Conservation (phyloP, 2,329 filamentous ascomycete genomes). For the Penicillium sp. region DNA sequence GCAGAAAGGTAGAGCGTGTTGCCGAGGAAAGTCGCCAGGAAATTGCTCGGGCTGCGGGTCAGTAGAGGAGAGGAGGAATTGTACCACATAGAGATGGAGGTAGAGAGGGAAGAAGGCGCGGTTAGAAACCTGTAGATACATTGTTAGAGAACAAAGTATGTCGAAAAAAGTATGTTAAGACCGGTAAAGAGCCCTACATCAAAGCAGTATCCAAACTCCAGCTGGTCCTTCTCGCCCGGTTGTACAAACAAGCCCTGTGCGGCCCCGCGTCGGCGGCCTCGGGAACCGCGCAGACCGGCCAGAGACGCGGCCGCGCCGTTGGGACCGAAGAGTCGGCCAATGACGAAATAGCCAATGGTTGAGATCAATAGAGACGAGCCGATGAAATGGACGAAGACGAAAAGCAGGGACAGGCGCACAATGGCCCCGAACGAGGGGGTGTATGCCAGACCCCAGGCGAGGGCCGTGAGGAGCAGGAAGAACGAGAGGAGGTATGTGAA, state of each 20-base stretch:
- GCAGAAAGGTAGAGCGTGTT: slow-evolving; percentile 64
- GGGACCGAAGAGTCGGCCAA: slow-evolving; percentile 57
- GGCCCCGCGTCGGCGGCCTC: slow-evolving; percentile 46
- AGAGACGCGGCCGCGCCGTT: slow-evolving; percentile 44
- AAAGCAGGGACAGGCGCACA: slow-evolving; percentile 45
- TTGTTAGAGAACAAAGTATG: neutral
- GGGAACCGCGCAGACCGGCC: slow-evolving; percentile 42
- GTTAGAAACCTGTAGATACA: slow-evolving; percentile 52
- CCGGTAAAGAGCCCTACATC: slow-evolving; percentile 47
- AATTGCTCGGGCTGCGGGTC: slow-evolving; percentile 39
- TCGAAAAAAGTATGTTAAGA: no score
- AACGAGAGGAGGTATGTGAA: slow-evolving; percentile 65
- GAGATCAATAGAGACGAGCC: slow-evolving; percentile 55
- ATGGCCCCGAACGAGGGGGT: slow-evolving; percentile 46
- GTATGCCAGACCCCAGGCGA: slow-evolving; percentile 57
- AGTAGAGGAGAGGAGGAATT: slow-evolving; percentile 60
- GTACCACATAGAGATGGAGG: slow-evolving; percentile 61
- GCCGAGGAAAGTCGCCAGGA: slow-evolving; percentile 52
- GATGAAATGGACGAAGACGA: slow-evolving; percentile 57
- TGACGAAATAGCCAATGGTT: slow-evolving; percentile 59
- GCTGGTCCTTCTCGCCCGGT: slow-evolving; percentile 51
- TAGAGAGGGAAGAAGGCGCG: slow-evolving; percentile 64
- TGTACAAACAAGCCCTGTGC: slow-evolving; percentile 56
- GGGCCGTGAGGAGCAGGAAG: slow-evolving; percentile 54
- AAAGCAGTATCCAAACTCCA: slow-evolving; percentile 68